phyloP scores from a whole-genome alignment of 768 basidiomycete species.

The Boletus rubroflammeus region DNA sequence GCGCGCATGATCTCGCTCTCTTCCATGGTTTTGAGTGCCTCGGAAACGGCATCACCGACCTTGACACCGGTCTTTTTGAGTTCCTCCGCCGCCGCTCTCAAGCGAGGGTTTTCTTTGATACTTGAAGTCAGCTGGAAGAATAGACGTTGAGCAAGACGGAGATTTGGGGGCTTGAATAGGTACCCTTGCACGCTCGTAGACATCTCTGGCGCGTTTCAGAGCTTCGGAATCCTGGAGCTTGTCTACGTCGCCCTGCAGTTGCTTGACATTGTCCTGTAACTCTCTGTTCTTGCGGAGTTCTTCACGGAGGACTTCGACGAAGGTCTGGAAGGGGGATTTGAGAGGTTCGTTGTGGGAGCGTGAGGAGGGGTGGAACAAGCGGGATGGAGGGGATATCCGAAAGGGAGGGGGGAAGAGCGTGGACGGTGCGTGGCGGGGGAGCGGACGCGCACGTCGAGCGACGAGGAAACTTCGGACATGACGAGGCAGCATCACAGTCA shows the following conservation, averaged over 20 bases:
- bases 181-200: constrained; percentile 93
- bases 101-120: constrained; percentile 91
- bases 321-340: constrained; percentile 93
- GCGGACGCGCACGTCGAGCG: constrained; percentile 26
- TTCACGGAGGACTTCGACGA: constrained; percentile 89
- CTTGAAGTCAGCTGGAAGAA: constrained; percentile 76
- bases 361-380: constrained; percentile 65
- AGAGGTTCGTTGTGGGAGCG: constrained; percentile 60
- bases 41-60: constrained; percentile 89
- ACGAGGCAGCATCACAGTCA: constrained; percentile 43
- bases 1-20: constrained; percentile 90
- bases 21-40: constrained; percentile 90
- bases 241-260: constrained; percentile 95
- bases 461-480: constrained; percentile 41
- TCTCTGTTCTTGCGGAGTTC: constrained; percentile 93
- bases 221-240: constrained; percentile 96
- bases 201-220: constrained; percentile 86
- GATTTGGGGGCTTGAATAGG: constrained; percentile 27
- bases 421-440: constrained; percentile 11
- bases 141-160: constrained; percentile 2
- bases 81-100: constrained; percentile 91
- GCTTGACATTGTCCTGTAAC: constrained; percentile 94
- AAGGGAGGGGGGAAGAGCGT: constrained; percentile 22
- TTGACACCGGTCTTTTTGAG: constrained; percentile 85
- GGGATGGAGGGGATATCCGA: constrained; percentile 28